Evolutionary conservation across 352 stramenopile genomes (phyloP).

Genomic region (Pythium utonaiense): DNA sequence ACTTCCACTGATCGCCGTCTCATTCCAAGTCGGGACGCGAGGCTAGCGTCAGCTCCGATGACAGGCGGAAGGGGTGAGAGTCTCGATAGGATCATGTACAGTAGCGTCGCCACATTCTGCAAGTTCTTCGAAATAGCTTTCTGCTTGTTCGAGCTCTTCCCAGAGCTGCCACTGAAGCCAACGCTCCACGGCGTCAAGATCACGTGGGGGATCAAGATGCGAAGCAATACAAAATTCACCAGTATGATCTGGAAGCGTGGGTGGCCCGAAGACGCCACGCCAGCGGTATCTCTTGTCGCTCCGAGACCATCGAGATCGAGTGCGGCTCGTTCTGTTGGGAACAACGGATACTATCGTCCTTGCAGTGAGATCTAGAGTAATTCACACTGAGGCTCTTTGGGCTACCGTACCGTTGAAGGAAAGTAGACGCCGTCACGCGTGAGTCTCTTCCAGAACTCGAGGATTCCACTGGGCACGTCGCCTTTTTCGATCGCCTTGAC

Average conservation of each 20-base stretch:
- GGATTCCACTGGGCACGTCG: conserved; percentile 48
- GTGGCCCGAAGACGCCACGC: background rate
- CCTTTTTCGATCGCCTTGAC: conserved; percentile 44
- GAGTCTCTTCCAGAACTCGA: conserved; percentile 55
- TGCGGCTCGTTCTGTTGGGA: conserved; percentile 30
- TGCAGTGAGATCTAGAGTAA: background rate
- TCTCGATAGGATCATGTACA: conserved; percentile 44
- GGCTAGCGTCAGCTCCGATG: background rate
- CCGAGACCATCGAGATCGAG: conserved; percentile 60
- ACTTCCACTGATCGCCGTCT: conserved; percentile 10
- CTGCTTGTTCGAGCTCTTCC: background rate
- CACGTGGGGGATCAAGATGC: conserved; percentile 56
- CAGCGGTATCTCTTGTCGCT: conserved; percentile 40
- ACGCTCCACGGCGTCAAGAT: conserved; percentile 48
- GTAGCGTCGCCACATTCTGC: conserved; percentile 40
- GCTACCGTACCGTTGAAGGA: conserved; percentile 42
- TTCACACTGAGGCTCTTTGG: no score
- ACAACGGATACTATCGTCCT: conserved; percentile 49
- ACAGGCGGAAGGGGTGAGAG: conserved; percentile 42
- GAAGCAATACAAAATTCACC: conserved; percentile 60
- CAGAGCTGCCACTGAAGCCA: conserved; percentile 26
- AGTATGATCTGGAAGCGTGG: conserved; percentile 52
- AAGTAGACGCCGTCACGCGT: conserved; percentile 65
- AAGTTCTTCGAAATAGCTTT: conserved; percentile 30
- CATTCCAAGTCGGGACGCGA: background rate